Evolutionary conservation across 2,329 filamentous ascomycete genomes (phyloP), one percentile per base, ranked within the genome.

Genomic region (Fusarium phyllophilum): DNA sequence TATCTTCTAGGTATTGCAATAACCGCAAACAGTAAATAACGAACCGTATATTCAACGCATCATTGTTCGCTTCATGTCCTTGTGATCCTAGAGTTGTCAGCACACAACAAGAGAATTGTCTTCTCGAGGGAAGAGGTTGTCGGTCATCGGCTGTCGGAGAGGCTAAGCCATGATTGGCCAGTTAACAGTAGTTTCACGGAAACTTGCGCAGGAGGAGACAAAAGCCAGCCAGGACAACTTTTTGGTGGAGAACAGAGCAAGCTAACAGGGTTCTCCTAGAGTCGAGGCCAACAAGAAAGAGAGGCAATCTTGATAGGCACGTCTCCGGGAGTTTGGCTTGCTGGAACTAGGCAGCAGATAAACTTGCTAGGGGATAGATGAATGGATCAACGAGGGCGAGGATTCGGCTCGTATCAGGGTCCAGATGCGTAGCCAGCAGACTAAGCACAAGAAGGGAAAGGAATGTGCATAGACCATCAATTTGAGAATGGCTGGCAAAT

Each of bases 81-180:
- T 39, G 55, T 63, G 65, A 61, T 61, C 17, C 49, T 67, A 42
- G 65, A 75, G 67, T 74, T 77, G 54, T 60, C 58, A 56, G 48
- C 55, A 51, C 56, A 68, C 55, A 59, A 39, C 46, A n/a, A 58
- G 26, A 57, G 44, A 71, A 49, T 75, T 74, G 72, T 74, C 44
- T 45, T 34, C 56, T 59, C n/a, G 26, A 70, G 70, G 60, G 55
- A 59, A 52, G 48, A 76, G 73, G 77, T 78, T 78, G 65, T 78
- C 75, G 77, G 77, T 63, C 45, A 51, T 63, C 77, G 77, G 77
- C 65, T 78, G 46, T 78, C 77, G 77, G 77, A 67, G 58, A 62
- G 66, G 62, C 77, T 76, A 78, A 75, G 68, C 63, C 66, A 52
- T 78, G 77, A 78, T 78, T 78, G 77, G 77, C 63, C 64, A 59